A percentile compares a stretch with the other conserved stretches of the same genome.
phyloP scores from a whole-genome alignment of 2,329 filamentous ascomycete genomes.

The Zymoseptoria crescenta region DNA sequence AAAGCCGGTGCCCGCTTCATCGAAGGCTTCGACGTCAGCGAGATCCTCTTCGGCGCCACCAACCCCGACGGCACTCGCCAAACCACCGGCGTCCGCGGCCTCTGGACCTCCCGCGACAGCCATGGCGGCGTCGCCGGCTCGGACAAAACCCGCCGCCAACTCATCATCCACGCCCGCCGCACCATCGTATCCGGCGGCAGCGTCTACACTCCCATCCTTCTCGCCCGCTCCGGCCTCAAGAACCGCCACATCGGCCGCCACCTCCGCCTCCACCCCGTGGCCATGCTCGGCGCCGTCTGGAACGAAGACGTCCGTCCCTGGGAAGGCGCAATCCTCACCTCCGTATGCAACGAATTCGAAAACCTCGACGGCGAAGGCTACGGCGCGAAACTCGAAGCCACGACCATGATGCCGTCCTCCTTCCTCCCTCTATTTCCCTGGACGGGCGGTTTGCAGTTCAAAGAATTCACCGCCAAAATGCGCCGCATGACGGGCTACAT shows the following conservation, averaged over 20 bases:
- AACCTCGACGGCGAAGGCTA: constrained; percentile 74
- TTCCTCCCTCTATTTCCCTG: constrained; percentile 59
- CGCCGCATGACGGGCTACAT: constrained; percentile 66
- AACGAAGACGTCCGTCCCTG: constrained; percentile 56
- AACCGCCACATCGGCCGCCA: constrained; percentile 78
- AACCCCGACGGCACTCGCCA: constrained; percentile 41
- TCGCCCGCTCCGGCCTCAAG: constrained; percentile 70
- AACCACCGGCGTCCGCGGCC: constrained; percentile 64
- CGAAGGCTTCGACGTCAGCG: constrained; percentile 69
- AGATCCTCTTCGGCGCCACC: constrained; percentile 58
- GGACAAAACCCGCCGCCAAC: constrained; percentile 47
- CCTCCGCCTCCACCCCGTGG: constrained; percentile 70
- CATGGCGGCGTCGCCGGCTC: constrained; percentile 50
- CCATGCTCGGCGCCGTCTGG: constrained; percentile 52
- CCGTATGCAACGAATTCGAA: constrained; percentile 68
- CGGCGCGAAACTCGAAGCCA: constrained; percentile 72
- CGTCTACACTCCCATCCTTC: constrained; percentile 66
- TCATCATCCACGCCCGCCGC: constrained; percentile 69
- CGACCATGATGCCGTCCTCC: constrained; percentile 64
- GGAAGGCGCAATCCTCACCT: constrained; percentile 71
- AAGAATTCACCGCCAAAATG: constrained; percentile 61
- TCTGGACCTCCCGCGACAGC: constrained; percentile 65
- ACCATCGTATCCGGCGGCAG: constrained; percentile 73
- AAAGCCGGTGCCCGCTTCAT: constrained; percentile 71
- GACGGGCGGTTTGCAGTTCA: constrained; percentile 61